phyloP scores from a whole-genome alignment of 257 asterid genomes.

The Salvia rosmarinus region DNA sequence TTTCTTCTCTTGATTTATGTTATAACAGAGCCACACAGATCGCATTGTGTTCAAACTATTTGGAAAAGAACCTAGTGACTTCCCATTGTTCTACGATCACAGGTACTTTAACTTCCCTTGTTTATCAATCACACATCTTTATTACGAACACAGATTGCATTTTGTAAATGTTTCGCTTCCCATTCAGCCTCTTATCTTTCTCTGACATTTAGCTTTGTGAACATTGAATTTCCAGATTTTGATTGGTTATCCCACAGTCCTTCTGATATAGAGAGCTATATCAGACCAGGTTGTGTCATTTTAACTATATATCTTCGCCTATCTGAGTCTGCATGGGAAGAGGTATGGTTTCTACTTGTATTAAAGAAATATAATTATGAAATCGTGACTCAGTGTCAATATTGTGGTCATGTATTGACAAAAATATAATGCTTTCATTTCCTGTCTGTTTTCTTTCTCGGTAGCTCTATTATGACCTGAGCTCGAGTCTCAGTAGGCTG shows the following conservation, averaged over 20 bases:
- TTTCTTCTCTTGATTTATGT: slow-evolving; percentile 32
- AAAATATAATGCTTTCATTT: slow-evolving; percentile 17
- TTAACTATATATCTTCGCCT: slow-evolving; percentile 72
- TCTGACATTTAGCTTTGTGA: slow-evolving; percentile 28
- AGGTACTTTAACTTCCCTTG: slow-evolving; percentile 48
- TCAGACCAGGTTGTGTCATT: slow-evolving; percentile 86
- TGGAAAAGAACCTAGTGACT: slow-evolving; percentile 79
- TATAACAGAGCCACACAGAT: slow-evolving; percentile 72
- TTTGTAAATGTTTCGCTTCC: slow-evolving; percentile 18
- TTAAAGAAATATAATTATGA: slow-evolving; percentile 2
- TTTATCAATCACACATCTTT: slow-evolving; percentile 24
- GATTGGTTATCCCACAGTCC: slow-evolving; percentile 93
- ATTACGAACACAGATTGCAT: not conserved
- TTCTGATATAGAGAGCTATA: slow-evolving; percentile 88
- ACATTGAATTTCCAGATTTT: slow-evolving; percentile 63
- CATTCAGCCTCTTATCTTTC: slow-evolving; percentile 22
- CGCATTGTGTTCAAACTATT: slow-evolving; percentile 85
- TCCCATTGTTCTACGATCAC: slow-evolving; percentile 66
- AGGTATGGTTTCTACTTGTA: slow-evolving; percentile 51
- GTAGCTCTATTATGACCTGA: slow-evolving; percentile 68
- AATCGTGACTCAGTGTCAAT: slow-evolving; percentile 2
- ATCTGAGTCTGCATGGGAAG: slow-evolving; percentile 73
- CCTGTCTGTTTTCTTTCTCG: slow-evolving; percentile 35
- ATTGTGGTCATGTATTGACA: slow-evolving; percentile 19
- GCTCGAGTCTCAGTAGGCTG: slow-evolving; percentile 71